phyloP scores from a whole-genome alignment of 2,329 filamentous ascomycete species.

The Venturia oleaginea region DNA sequence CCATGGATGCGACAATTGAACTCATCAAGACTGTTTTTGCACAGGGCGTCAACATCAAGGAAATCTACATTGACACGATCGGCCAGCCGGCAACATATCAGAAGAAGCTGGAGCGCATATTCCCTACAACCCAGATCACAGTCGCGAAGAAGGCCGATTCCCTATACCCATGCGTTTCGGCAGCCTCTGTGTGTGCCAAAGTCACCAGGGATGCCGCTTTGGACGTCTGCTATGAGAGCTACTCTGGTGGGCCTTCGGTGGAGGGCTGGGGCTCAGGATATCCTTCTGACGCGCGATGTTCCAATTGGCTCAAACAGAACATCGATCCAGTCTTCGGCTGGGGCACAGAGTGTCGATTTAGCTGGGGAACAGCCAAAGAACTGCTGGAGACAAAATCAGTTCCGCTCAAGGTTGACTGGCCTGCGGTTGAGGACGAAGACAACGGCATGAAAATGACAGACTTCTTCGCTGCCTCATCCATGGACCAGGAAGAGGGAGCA shows the following conservation, averaged over 20 bases:
- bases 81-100: constrained; percentile 78
- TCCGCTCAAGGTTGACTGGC: constrained; percentile 75
- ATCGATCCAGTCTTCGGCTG: constrained; percentile 95
- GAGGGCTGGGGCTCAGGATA: constrained; percentile 81
- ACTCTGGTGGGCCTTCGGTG: constrained; percentile 22
- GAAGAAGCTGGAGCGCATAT: constrained; percentile 70
- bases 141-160: constrained; percentile 73
- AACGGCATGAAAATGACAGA: constrained; percentile 61
- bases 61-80: constrained; percentile 94
- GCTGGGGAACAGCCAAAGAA: constrained; percentile 92
- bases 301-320: constrained; percentile 70
- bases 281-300: constrained; percentile 75
- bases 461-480: constrained; percentile 48
- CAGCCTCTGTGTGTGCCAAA: constrained; percentile 90
- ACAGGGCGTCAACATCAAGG: constrained; percentile 68
- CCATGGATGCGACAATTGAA: constrained; percentile 80
- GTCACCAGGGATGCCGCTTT: constrained; percentile 87
- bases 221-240: constrained; percentile 61
- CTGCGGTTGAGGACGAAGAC: constrained; percentile 60
- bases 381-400: constrained; percentile 65
- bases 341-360: constrained; percentile 87
- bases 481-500: constrained; percentile 35
- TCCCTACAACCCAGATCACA: constrained; percentile 54
- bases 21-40: constrained; percentile 71
- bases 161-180: constrained; percentile 84